Base-by-base conservation (phyloP, 495 filamentous ascomycete species). In the Cercophora samala region DNA sequence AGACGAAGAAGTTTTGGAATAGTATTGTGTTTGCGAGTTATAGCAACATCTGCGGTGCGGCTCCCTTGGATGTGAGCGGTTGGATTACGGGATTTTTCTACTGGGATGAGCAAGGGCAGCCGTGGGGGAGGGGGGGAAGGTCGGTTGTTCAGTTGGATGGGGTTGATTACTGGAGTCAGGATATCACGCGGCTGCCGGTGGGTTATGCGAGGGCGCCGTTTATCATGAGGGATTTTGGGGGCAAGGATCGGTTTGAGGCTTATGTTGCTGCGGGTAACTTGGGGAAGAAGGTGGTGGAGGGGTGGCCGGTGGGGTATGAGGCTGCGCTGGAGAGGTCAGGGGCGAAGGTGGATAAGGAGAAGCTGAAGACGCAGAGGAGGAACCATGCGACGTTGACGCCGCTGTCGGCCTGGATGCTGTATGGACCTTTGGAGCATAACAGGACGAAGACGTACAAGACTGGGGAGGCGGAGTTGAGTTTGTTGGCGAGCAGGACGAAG, bases 21-120 rank as follows among this genome's bases (percentile, higher is more conserved):
- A 53, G 56, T 6, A 79, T 81, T 56, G 80, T 73, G 13, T 61
- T 66, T 24, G 71, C 68, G 6, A 21, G 25, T 4, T 22, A 46
- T 17, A 58, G 4, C 26, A 68, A 22, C 1, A 29, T 63, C 6
- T 68, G 64, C 21, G 77, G 77, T 1, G 77, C 71, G 29, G 73
- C 76, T 0, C 67, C 76, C 1, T 22, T 63, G 1, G 71, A 70
- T 56, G 61, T 80, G 3, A 77, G 73, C 0, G 82, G 83, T 17
- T 84, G 82, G 82, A 76, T 84, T 64, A 79, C 80, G 0, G 83
- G 76, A 0, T 85, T 85, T 72, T 77, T 76, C 54, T 82, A 79
- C 72, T 85, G 82, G 82, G 59, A 76, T 19, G 70, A 67, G 5
- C 64, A 79, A 2, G 83, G 83, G 8, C 51, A 62, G 3, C 71